Base-by-base conservation (phyloP, 441 rosid species). In the Melastoma candidum region DNA sequence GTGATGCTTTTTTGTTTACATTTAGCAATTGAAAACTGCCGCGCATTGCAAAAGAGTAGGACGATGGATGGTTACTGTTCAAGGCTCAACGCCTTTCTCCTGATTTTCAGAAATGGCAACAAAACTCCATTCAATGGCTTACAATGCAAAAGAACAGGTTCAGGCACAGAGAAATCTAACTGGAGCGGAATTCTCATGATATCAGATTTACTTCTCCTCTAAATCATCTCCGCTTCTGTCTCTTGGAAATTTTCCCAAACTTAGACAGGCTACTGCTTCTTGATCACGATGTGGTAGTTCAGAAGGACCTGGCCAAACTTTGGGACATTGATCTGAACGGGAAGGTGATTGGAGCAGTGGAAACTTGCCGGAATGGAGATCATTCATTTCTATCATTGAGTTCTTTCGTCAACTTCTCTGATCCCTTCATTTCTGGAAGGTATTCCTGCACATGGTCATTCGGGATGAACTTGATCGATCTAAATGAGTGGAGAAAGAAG, bases 241-340 rank as follows among this genome's bases (percentile, higher is more conserved):
- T 92, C 45, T 86, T 96, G 1, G 81, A 82, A 47, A 59, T 85
- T 52, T 85, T 92, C 69, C 92, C 96, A 57, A 65, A 59, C 53
- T 60, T 92, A 74, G 68, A 79, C 39, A 87, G 85, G 79, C 66
- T 92, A 46, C 77, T 92, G 64, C 67, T 92, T 44, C 64, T 87
- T 46, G 98, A 92, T 74, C 95, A 92, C 71, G 96, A 92, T 75
- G 94, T 85, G 61, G 96, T 84, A 3, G 94, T 92, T 67, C 90
- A 77, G 69, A 76, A 67, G 61, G 96, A 87, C 72, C 67, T 92
- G 56, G 67, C 72, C 54, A 57, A 50, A 69, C 74, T 92, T 59
- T 87, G 96, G 96, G 74, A 63, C 74, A 49, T 75, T 53, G 60
- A 81, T 65, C 76, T 88, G 98, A 74, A 79, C 24, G 87, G 94